Conservation (phyloP, 345 rosid species). For the Noccaea caerulescens region DNA sequence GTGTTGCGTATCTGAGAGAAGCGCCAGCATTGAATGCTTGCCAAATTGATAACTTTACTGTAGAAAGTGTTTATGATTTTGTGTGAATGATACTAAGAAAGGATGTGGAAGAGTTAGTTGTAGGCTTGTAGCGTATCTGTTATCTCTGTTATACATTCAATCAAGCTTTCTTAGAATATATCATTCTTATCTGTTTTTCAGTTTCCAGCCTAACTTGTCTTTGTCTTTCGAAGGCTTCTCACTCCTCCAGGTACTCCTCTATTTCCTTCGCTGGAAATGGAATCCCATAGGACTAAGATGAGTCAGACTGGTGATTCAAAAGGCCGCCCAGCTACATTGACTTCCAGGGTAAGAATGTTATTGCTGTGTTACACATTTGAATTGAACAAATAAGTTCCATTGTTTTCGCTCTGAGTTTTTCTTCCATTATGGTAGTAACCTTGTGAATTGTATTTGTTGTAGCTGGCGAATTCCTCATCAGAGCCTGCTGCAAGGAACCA, state of each 20-base stretch:
- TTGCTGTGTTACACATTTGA: not conserved
- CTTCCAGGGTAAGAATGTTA: constrained; percentile 74
- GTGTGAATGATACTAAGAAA: constrained; percentile 22
- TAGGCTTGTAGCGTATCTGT: not conserved
- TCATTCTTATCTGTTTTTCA: not conserved
- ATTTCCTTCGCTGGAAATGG: constrained; percentile 96
- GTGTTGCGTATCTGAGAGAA: not conserved
- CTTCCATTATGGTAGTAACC: constrained; percentile 27
- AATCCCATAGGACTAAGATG: constrained; percentile 74
- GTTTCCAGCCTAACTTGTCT: constrained; percentile 1
- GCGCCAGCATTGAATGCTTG: not conserved
- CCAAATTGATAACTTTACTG: not conserved
- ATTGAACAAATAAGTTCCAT: not conserved
- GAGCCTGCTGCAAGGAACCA: constrained; percentile 65
- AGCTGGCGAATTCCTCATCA: constrained; percentile 77
- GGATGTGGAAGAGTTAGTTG: not conserved
- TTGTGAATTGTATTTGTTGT: constrained; percentile 35
- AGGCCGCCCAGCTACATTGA: constrained; percentile 60
- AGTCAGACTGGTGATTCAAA: constrained; percentile 72
- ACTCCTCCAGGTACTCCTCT: constrained; percentile 98
- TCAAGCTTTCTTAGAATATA: not conserved
- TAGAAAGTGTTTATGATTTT: not conserved
- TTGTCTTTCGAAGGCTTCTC: constrained; percentile 70
- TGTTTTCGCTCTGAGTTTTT: constrained; percentile 1
- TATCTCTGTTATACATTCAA: not conserved